Base-by-base conservation (phyloP, 768 basidiomycete genomes). In the Boletus subparvulus region DNA sequence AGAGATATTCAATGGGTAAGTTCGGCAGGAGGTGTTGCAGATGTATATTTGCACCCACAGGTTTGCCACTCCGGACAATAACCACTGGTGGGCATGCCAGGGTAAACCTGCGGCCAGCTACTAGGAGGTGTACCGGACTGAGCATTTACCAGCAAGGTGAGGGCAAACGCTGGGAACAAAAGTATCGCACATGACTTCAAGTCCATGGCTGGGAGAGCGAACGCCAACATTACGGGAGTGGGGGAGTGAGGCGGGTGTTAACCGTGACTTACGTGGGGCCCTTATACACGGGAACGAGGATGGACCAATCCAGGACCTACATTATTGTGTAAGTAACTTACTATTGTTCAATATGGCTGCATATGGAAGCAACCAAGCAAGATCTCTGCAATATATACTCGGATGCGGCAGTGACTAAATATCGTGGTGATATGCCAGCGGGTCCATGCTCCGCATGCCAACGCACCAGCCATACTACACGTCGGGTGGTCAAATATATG, bases 51-150 rank as follows among this genome's bases (percentile, higher is more conserved):
- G 14, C n/a, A 72, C 80, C 19, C 69, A 86, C 86, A 87, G 50
- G 73, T 66, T 69, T 87, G 86, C 86, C 86, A 88, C 54, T 73
- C 74, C 32, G 81, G 78, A 61, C 79, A 77, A 56, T 80, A 84
- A 61, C 78, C 77, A 24, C 77, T 74, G 2, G 54, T 62, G 12
- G 79, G 79, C 61, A 75, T 74, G 1, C 77, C 77, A 19, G 78
- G 73, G 59, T 80, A 79, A 41, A 62, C 66, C 40, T 78, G 76
- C 10, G 78, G 76, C 68, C 70, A 77, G 58, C 66, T 62, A 58
- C 69, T 64, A 26, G 74, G 71, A 1, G 64, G 71, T 14, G 56
- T 54, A 19, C 53, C 60, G 36, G 56, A 52, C 61, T 71, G 71
- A 14, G 72, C 72, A 21, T 56, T 45, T 16, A 36, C 62, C 8